phyloP scores from a whole-genome alignment of 2,329 filamentous ascomycete genomes.

The Colletotrichum caudatum region DNA sequence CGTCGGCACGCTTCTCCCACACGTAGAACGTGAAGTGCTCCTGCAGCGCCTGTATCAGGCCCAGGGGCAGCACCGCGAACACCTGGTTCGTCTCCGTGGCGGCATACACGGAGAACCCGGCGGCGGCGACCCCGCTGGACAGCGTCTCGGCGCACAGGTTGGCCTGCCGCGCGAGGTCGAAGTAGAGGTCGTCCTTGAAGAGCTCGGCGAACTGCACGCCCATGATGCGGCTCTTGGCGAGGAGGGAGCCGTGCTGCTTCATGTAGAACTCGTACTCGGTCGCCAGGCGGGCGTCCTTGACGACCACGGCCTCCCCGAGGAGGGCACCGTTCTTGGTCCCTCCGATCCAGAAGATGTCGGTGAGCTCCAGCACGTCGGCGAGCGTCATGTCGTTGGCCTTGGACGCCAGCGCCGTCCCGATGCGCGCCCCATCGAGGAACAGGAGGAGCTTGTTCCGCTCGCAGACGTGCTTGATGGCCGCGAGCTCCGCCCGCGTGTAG shows the following conservation, averaged over 20 bases:
- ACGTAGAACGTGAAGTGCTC: conserved; percentile 60
- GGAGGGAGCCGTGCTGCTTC: conserved; percentile 63
- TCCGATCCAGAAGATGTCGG: conserved; percentile 67
- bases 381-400: conserved; percentile 57
- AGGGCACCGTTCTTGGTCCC: conserved; percentile 65
- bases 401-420: conserved; percentile 56
- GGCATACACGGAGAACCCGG: conserved; percentile 57
- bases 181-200: conserved; percentile 59
- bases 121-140: conserved; percentile 55
- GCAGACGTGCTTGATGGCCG: conserved; percentile 57
- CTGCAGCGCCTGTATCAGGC: conserved; percentile 54
- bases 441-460: conserved; percentile 56
- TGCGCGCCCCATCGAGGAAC: conserved; percentile 62
- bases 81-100: conserved; percentile 65
- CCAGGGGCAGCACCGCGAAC: conserved; percentile 58
- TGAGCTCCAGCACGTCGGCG: conserved; percentile 58
- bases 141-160: conserved; percentile 59
- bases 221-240: conserved; percentile 63
- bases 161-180: conserved; percentile 58
- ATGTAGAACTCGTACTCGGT: conserved; percentile 63
- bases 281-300: conserved; percentile 56
- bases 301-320: conserved; percentile 63
- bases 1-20: conserved; percentile 58
- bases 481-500: conserved; percentile 58
- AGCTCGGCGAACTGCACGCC: conserved; percentile 63